These are phyloP conservation scores for Candida mattraensis DNA, from an alignment of 805 yeast genomes.

Conservation along the genomic window DNA sequence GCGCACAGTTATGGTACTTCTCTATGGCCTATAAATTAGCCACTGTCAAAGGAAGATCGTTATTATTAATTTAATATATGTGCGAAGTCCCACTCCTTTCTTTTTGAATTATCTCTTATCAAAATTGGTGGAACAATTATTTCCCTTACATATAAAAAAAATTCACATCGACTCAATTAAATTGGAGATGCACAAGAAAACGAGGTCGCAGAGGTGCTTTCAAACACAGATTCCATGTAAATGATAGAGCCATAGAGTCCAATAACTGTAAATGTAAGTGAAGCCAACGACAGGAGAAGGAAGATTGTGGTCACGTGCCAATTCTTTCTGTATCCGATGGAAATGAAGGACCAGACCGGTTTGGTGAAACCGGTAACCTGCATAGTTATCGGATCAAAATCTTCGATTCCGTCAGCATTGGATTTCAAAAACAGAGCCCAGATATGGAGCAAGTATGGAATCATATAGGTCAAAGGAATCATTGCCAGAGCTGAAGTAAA, in stretches of 20 bases:
- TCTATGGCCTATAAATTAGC: no score
- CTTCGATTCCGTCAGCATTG: conserved; percentile 5
- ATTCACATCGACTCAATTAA: no score
- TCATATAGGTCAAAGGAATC: conserved; percentile 31
- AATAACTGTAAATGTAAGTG: conserved; percentile 7
- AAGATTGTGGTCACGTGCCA: conserved; percentile 10
- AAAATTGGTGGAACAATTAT: not conserved
- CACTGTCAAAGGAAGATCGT: no score
- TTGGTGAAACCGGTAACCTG: conserved; percentile 4
- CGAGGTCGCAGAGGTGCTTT: conserved; percentile 22
- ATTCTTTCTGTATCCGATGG: conserved; percentile 19
- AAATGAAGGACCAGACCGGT: conserved; percentile 1
- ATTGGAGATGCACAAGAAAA: conserved; percentile 32
- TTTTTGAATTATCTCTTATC: no score
- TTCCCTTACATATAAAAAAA: not conserved
- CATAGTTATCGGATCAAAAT: conserved; percentile 6
- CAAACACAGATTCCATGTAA: conserved; percentile 24
- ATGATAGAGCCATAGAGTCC: conserved; percentile 29
- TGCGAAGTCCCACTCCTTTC: no score
- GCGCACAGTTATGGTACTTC: no score
- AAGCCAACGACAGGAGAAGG: not conserved
- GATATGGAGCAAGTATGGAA: conserved; percentile 24
- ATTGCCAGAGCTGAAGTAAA: conserved; percentile 29
- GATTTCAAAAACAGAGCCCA: conserved; percentile 23
- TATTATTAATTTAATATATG: no score